Conservation (phyloP, 2,329 filamentous ascomycete species). For the Delphinella strobiligena region DNA sequence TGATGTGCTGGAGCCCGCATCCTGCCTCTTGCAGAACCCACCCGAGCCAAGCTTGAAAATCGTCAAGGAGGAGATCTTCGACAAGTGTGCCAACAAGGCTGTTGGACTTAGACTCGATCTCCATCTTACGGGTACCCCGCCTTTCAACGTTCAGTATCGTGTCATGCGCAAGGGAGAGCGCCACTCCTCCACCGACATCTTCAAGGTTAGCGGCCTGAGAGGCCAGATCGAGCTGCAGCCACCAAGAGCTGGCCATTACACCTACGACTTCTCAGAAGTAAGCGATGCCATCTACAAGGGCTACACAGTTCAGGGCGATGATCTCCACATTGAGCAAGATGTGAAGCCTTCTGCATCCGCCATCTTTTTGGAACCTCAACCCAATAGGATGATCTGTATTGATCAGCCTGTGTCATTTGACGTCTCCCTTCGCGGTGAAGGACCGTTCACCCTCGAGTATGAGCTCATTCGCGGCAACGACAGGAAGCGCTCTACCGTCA, state of each 20-base stretch:
- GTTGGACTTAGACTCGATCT: conserved; percentile 82
- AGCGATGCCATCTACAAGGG: conserved; percentile 70
- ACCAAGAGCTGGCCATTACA: conserved; percentile 68
- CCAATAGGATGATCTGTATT: conserved; percentile 60
- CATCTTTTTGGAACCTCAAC: conserved; percentile 45
- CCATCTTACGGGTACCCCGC: conserved; percentile 83
- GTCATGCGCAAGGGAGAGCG: conserved; percentile 50
- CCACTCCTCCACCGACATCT: conserved; percentile 29
- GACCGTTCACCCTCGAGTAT: conserved; percentile 83
- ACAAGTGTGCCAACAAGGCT: conserved; percentile 89
- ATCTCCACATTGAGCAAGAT: conserved; percentile 65
- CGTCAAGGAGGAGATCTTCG: conserved; percentile 68
- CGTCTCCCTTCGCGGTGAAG: conserved; percentile 65
- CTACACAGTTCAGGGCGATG: conserved; percentile 48
- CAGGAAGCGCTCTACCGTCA: conserved; percentile 55
- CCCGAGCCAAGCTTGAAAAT: conserved; percentile 71
- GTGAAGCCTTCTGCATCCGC: conserved; percentile 89
- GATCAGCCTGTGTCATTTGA: conserved; percentile 67
- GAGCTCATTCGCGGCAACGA: conserved; percentile 85
- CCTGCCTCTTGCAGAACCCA: conserved; percentile 85
- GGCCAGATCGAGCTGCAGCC: conserved; percentile 79
- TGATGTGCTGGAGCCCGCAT: conserved; percentile 83
- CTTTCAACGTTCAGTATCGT: conserved; percentile 73
- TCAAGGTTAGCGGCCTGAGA: conserved; percentile 57
- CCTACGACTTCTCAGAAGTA: conserved; percentile 72